Evolutionary conservation across 805 yeast genomes (phyloP), one percentile per base, ranked within the genome.

Genomic region (Nakazawaea siamensis): DNA sequence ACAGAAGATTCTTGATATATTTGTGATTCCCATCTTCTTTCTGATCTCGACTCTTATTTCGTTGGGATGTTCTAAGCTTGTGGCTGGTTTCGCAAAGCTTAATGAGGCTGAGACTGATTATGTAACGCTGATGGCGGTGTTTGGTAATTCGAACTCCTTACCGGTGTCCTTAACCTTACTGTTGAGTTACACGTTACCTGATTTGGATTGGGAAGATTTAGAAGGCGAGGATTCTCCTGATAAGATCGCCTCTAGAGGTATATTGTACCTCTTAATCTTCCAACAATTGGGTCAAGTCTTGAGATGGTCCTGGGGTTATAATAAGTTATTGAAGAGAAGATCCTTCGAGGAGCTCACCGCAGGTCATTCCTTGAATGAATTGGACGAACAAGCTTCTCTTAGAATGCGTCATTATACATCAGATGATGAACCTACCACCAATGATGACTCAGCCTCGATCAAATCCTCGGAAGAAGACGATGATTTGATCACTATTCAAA

Each of bases 111-210:
- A 92, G 58, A 52, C 84, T 3, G 88, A 90, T 59, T 90, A 85
- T 49, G 96, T 92, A 33, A 81, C 94, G 16, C 97, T 96, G 2
- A 92, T 92, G 94, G 86, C 92, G 2, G 95, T 88, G 5, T 90
- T 90, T 59, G 97, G 97, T 35, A 92, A 90, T 59, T 85, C 95
- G 29, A 90, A 90, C 63, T 83, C 95, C 9, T 69, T 90, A 37
- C 97, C 98, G 0, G 97, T 90, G 2, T 86, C 96, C 0, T 67
- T 92, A 44, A 82, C 92, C 1, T 62, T 92, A 38, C 80, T 94
- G 1, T 62, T 82, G 43, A 77, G 88, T 1, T 79, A 78, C 51
- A 77, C 90, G 0, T 61, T 82, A 40, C 94, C 92, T 2, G 74
- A 76, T 43, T 62, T 82, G 40, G 69, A 76, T 33, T 82, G 94